Evolutionary conservation across 2,329 filamentous ascomycete species (phyloP).

Genomic region (Didymella sp.): DNA sequence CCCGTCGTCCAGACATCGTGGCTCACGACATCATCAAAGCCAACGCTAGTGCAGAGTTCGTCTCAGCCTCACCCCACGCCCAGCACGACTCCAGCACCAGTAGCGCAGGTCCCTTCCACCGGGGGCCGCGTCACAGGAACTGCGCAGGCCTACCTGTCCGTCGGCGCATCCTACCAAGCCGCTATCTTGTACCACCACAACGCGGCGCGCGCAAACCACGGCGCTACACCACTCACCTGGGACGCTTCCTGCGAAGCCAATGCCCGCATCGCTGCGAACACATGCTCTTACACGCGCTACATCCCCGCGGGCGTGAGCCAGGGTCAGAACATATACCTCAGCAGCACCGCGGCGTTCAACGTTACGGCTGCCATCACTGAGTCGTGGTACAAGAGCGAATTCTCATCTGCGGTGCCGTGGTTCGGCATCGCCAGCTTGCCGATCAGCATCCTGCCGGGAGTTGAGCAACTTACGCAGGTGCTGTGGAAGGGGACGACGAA

Average conservation of each 20-base stretch:
- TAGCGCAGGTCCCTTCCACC: not conserved
- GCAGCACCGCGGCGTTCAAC: slow-evolving; percentile 59
- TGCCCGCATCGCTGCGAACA: not conserved
- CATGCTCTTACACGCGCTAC: not conserved
- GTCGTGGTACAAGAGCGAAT: slow-evolving; percentile 87
- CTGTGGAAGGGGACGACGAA: not conserved
- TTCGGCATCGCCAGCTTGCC: not conserved
- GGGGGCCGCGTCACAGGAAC: not conserved
- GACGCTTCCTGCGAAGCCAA: slow-evolving; percentile 61
- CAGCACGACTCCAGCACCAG: not conserved
- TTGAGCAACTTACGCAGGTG: not conserved
- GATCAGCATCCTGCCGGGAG: not conserved
- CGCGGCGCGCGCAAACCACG: slow-evolving; percentile 83
- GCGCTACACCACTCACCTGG: slow-evolving; percentile 70
- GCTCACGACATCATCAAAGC: too few species aligned
- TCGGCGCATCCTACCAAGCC: slow-evolving; percentile 37
- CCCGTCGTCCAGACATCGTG: not conserved
- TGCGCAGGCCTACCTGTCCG: slow-evolving; percentile 27
- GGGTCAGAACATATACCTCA: slow-evolving; percentile 90
- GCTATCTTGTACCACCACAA: slow-evolving; percentile 77
- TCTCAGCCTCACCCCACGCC: not conserved
- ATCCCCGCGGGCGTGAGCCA: slow-evolving; percentile 59
- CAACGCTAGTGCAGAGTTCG: not conserved
- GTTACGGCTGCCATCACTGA: slow-evolving; percentile 75
- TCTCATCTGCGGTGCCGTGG: slow-evolving; percentile 38